phyloP scores from a whole-genome alignment of 1,139 yeast genomes.

The Kodamaea derodonti region DNA sequence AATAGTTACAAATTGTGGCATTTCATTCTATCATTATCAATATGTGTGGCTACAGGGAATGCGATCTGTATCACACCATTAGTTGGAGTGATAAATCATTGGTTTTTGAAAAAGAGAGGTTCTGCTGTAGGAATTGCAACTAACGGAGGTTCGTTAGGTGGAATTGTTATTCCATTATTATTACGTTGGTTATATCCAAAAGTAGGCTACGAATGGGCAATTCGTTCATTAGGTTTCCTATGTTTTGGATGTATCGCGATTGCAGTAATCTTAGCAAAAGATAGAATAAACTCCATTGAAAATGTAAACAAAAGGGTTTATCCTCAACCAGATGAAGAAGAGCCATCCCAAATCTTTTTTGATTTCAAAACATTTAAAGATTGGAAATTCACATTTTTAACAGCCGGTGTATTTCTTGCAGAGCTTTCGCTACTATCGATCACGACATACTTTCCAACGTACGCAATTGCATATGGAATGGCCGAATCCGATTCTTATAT shows the following conservation, averaged over 20 bases:
- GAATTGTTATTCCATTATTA: constrained; percentile 32
- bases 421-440: constrained; percentile 55
- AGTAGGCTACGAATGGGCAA: constrained; percentile 35
- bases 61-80: constrained; percentile 36
- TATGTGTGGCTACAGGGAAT: constrained; percentile 33
- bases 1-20: constrained; percentile 28
- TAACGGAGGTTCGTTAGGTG: constrained; percentile 39
- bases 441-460: constrained; percentile 42
- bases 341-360: constrained; percentile 11
- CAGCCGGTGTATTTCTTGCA: constrained; percentile 38
- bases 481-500: constrained; percentile 33
- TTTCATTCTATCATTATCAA: constrained; percentile 31
- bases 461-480: constrained; percentile 40
- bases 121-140: constrained; percentile 36
- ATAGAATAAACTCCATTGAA: constrained; percentile 29
- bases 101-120: constrained; percentile 35
- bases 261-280: constrained; percentile 38
- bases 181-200: constrained; percentile 26
- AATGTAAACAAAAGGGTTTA: not conserved
- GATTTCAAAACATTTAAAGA: constrained; percentile 23
- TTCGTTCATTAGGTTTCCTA: constrained; percentile 31
- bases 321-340: constrained; percentile 1
- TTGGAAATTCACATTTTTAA: constrained; percentile 25
- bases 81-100: constrained; percentile 36
- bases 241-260: constrained; percentile 26